Percentiles rank a stretch among this genome's conserved stretches.
Conservation (phyloP, 768 basidiomycete species). For the Russula brevipes region DNA sequence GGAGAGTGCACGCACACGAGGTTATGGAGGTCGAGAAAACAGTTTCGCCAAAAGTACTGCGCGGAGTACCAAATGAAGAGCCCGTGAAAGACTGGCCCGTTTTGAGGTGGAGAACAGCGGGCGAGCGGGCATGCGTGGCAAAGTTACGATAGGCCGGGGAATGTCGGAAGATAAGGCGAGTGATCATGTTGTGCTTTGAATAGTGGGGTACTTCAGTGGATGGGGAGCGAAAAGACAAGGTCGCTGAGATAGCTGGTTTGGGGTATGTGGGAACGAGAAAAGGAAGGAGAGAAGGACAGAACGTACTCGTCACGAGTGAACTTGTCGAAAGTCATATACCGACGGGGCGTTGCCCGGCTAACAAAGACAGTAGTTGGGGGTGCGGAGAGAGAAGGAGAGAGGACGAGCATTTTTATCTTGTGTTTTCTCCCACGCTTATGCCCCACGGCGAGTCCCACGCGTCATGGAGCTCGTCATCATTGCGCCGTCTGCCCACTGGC, state of each 20-base stretch:
- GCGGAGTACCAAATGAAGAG: conserved; percentile 81
- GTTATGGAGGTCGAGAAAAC: conserved; percentile 99
- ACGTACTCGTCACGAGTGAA: conserved; percentile 86
- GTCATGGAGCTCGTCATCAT: neutral
- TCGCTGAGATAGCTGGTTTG: conserved; percentile 76
- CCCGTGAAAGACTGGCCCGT: conserved; percentile 91
- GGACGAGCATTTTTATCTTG: neutral
- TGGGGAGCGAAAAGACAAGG: conserved; percentile 76
- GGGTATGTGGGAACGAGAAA: conserved; percentile 28
- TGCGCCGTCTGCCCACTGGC: too few relatives aligned
- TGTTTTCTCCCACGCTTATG: neutral
- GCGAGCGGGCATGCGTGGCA: conserved; percentile 60
- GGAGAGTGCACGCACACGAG: conserved; percentile 49
- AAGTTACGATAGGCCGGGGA: conserved; percentile 53
- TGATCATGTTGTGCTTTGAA: conserved; percentile 46
- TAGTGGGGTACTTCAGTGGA: conserved; percentile 29
- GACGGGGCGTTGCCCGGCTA: conserved; percentile 3
- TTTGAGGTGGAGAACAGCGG: conserved; percentile 88
- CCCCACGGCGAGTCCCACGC: too few relatives aligned
- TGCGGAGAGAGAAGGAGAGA: neutral
- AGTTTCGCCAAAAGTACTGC: conserved; percentile 90
- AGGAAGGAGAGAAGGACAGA: neutral
- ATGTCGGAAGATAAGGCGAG: conserved; percentile 47
- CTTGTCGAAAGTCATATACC: conserved; percentile 77
- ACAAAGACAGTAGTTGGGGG: neutral